Percentiles rank a stretch among this genome's conserved stretches.
Conservation (phyloP, 495 filamentous ascomycete genomes). For the Mytilinidion resinicola region DNA sequence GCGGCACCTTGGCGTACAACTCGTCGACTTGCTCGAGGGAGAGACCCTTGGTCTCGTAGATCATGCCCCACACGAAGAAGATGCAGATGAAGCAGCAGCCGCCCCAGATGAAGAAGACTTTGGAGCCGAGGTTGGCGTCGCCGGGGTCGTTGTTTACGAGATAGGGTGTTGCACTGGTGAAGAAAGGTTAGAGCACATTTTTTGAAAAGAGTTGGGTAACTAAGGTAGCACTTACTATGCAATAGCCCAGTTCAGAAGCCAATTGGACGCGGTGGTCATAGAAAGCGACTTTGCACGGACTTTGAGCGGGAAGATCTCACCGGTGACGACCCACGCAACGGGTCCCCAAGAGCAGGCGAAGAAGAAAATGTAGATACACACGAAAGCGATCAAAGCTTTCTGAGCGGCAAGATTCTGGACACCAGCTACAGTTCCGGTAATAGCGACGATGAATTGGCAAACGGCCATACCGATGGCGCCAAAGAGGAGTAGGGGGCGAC, state of each 20-base stretch:
- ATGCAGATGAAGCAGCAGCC: conserved; percentile 35
- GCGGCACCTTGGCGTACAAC: conserved; percentile 32
- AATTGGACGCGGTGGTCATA: conserved; percentile 37
- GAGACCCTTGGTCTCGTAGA: conserved; percentile 39
- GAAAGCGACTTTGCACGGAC: conserved; percentile 37
- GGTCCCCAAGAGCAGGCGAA: conserved; percentile 78
- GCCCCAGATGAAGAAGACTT: conserved; percentile 41
- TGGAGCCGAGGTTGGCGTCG: conserved; percentile 35
- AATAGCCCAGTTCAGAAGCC: conserved; percentile 41
- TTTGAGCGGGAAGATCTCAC: conserved; percentile 40
- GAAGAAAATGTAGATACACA: conserved; percentile 78
- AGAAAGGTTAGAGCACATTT: background rate
- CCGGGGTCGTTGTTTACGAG: conserved; percentile 34
- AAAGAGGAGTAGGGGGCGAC: conserved; percentile 60
- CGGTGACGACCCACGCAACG: conserved; percentile 38
- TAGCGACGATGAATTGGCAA: conserved; percentile 53
- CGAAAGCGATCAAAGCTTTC: conserved; percentile 59
- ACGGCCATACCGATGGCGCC: conserved; percentile 64
- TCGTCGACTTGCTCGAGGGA: conserved; percentile 38
- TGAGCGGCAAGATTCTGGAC: conserved; percentile 39
- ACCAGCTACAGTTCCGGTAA: conserved; percentile 53
- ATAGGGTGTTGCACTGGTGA: conserved; percentile 35
- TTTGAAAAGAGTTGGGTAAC: no score
- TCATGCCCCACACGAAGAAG: conserved; percentile 34
- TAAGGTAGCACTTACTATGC: conserved; percentile 26